A percentile compares a stretch with the other conserved stretches of the same genome.
Evolutionary conservation across 2,329 filamentous ascomycete species (phyloP).

Genomic region (Aureobasidium subglaciale): DNA sequence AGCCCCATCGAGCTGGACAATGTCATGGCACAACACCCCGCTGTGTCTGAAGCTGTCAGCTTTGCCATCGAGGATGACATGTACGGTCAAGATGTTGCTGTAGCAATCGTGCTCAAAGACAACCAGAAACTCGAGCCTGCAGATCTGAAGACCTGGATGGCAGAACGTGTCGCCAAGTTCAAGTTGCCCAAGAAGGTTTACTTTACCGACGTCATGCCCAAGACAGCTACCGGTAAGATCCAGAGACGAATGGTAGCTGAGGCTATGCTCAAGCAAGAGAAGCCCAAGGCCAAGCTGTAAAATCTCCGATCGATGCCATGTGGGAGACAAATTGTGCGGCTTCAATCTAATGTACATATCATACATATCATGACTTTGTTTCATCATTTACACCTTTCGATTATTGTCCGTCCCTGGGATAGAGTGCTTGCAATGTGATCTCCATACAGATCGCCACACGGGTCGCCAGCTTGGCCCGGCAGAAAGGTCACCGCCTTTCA

Average conservation of each 20-base stretch:
- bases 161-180: slow-evolving; percentile 67
- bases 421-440: too few relatives aligned
- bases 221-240: slow-evolving; percentile 88
- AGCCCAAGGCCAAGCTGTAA: slow-evolving; percentile 17
- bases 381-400: too few relatives aligned
- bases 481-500: too few relatives aligned
- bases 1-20: slow-evolving; percentile 85
- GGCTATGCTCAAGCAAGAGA: slow-evolving; percentile 60
- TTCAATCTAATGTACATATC: too few relatives aligned
- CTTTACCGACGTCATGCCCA: slow-evolving; percentile 78
- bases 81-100: slow-evolving; percentile 74
- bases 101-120: slow-evolving; percentile 67
- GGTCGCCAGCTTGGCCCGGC: too few relatives aligned
- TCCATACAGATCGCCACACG: too few relatives aligned
- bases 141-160: slow-evolving; percentile 62
- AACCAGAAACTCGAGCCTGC: slow-evolving; percentile 48
- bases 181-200: slow-evolving; percentile 70
- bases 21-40: slow-evolving; percentile 64
- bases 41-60: slow-evolving; percentile 70
- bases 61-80: slow-evolving; percentile 77
- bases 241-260: slow-evolving; percentile 81
- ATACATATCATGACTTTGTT: not conserved
- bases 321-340: too few relatives aligned
- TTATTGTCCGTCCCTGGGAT: too few relatives aligned
- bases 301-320: too few relatives aligned